Conservation (phyloP, 306 rosid species). For the Pueraria montana region DNA sequence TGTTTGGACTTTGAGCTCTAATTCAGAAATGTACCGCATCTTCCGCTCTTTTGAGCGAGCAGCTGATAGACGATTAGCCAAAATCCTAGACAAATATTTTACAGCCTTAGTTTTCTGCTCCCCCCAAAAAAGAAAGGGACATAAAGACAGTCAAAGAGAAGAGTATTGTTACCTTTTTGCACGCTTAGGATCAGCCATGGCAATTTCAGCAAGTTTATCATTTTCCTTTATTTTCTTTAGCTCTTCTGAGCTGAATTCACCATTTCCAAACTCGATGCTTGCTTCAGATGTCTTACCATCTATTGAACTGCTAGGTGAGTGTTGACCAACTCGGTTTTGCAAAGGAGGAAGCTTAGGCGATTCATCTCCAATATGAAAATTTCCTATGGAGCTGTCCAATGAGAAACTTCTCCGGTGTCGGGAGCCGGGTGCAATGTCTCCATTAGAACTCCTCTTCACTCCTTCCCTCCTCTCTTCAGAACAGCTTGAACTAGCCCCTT, state of each 20-base stretch:
- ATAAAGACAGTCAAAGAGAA: not conserved
- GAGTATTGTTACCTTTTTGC: conserved; percentile 71
- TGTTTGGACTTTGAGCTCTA: conserved; percentile 92
- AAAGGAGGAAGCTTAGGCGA: conserved; percentile 58
- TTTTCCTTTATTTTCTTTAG: conserved; percentile 77
- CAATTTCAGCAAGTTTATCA: conserved; percentile 85
- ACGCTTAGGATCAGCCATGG: conserved; percentile 87
- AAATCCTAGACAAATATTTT: conserved; percentile 66
- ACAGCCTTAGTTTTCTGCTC: conserved; percentile 3
- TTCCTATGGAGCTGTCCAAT: conserved; percentile 80
- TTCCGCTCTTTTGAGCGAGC: conserved; percentile 93
- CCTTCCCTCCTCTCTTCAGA: conserved; percentile 73
- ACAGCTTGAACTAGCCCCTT: conserved; percentile 57
- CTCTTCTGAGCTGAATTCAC: conserved; percentile 74
- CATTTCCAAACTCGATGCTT: conserved; percentile 68
- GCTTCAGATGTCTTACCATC: conserved; percentile 63
- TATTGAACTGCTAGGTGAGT: conserved; percentile 60
- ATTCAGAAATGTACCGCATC: conserved; percentile 75
- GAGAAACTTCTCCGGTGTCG: conserved; percentile 84
- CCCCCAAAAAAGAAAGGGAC: not conserved
- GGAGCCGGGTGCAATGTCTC: conserved; percentile 54
- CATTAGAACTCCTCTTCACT: conserved; percentile 70
- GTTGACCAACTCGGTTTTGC: conserved; percentile 57
- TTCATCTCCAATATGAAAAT: conserved; percentile 67
- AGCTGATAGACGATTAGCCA: conserved; percentile 93